Conservation (phyloP, 1,139 yeast species). For the Pichia sp. region DNA sequence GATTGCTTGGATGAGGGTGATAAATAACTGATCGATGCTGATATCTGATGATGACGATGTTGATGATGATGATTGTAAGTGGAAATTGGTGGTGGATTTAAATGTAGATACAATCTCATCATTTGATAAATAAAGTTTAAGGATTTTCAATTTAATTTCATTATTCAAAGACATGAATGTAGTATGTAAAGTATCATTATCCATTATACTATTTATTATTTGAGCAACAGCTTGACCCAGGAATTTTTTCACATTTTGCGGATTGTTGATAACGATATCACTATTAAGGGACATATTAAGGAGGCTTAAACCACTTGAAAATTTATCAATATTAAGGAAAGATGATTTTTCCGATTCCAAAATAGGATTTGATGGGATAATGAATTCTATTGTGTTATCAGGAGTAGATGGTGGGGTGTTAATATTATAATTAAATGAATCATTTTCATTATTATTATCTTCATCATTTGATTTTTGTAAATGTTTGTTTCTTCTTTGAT, state of each 20-base stretch:
- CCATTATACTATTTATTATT: slow-evolving; percentile 15
- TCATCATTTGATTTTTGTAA: no score
- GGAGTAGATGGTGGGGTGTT: slow-evolving; percentile 2
- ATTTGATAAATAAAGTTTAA: neutral
- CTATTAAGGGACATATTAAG: slow-evolving; percentile 18
- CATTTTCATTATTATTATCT: neutral
- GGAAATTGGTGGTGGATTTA: neutral
- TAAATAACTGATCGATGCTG: neutral
- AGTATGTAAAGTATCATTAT: slow-evolving; percentile 6
- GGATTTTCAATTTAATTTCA: slow-evolving; percentile 1
- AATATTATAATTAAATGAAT: neutral
- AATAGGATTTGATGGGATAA: slow-evolving; percentile 1
- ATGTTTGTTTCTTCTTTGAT: slow-evolving; percentile 8
- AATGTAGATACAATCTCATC: neutral
- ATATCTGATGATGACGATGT: no score
- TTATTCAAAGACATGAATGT: slow-evolving; percentile 16
- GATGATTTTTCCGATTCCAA: neutral
- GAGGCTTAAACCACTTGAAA: slow-evolving; percentile 13
- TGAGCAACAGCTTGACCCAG: slow-evolving; percentile 15
- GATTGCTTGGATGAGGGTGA: neutral
- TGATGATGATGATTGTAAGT: neutral
- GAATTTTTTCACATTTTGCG: slow-evolving; percentile 12
- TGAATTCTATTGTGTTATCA: no score
- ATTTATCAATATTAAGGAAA: neutral
- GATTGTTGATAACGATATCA: slow-evolving; percentile 11